Percentiles rank a stretch among this genome's conserved stretches.
phyloP scores from a whole-genome alignment of 1,139 yeast genomes.

The Saccharomycopsis hybrid region DNA sequence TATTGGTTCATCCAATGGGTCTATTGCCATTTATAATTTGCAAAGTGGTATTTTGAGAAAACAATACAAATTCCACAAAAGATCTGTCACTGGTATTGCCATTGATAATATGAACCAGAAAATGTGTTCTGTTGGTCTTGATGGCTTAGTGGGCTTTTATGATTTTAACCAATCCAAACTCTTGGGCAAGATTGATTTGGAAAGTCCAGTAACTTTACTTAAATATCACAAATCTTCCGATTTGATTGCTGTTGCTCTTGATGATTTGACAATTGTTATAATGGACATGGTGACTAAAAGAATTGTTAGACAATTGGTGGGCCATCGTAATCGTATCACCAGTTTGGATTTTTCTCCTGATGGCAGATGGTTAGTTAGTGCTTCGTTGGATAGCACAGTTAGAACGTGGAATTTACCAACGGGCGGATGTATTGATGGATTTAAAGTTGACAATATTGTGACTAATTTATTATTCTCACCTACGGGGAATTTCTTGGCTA shows the following conservation, averaged over 20 bases:
- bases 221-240: conserved; percentile 78
- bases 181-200: conserved; percentile 61
- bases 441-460: conserved; percentile 68
- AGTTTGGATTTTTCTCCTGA: conserved; percentile 88
- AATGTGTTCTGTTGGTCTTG: conserved; percentile 83
- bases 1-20: conserved; percentile 87
- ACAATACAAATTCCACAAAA: conserved; percentile 58
- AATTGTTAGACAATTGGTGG: conserved; percentile 81
- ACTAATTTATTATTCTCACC: conserved; percentile 81
- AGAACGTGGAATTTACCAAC: conserved; percentile 98
- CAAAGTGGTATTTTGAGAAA: conserved; percentile 83
- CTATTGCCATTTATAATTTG: conserved; percentile 81
- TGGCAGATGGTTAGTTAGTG: conserved; percentile 91
- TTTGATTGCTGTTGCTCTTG: conserved; percentile 77
- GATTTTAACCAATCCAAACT: conserved; percentile 70
- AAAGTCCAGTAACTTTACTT: conserved; percentile 73
- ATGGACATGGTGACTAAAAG: conserved; percentile 77
- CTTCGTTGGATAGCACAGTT: conserved; percentile 78
- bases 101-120: conserved; percentile 85
- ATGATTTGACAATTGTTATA: conserved; percentile 78
- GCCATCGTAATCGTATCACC: conserved; percentile 86
- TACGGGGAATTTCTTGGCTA: conserved; percentile 84
- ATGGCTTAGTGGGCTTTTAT: conserved; percentile 84
- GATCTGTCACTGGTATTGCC: conserved; percentile 82
- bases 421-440: conserved; percentile 95